These are phyloP conservation scores for Coprinopsis cinerea DNA, from an alignment of 768 basidiomycete genomes.

Conservation along the genomic window DNA sequence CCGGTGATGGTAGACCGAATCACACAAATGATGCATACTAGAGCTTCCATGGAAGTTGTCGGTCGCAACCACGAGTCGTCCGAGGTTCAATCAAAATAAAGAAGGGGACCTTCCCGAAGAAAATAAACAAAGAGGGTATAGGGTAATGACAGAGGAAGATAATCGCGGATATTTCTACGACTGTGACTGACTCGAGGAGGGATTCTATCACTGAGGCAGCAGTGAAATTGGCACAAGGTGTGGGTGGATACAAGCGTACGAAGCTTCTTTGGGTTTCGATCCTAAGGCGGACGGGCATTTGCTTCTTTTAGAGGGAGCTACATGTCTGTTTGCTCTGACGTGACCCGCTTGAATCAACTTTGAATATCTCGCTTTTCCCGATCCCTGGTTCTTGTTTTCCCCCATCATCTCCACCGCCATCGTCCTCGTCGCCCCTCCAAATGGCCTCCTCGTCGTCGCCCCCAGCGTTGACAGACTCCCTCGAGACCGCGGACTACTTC, in stretches of 20 bases:
- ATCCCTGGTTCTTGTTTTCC: slow-evolving; percentile 33
- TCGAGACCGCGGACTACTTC: slow-evolving; percentile 63
- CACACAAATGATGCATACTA: not conserved
- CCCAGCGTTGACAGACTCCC: slow-evolving; percentile 26
- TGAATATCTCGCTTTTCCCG: slow-evolving; percentile 19
- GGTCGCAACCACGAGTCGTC: slow-evolving; percentile 5
- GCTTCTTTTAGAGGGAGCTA: slow-evolving; percentile 43
- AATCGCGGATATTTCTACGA: no score
- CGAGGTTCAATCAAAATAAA: not conserved
- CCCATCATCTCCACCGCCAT: slow-evolving; percentile 26
- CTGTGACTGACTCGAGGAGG: no score
- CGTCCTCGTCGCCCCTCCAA: slow-evolving; percentile 15
- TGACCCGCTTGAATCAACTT: slow-evolving; percentile 24
- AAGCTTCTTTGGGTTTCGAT: slow-evolving; percentile 4
- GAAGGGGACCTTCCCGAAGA: not conserved
- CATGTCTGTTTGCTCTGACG: slow-evolving; percentile 39
- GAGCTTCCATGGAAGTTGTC: slow-evolving; percentile 1
- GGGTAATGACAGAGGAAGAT: not conserved
- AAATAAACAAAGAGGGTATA: not conserved
- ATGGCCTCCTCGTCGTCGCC: slow-evolving; percentile 25
- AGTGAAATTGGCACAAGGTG: no score
- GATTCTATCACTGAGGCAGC: no score
- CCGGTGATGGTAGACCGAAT: no score
- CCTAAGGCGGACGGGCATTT: slow-evolving; percentile 27
- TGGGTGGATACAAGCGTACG: not conserved